Conservation (phyloP, 768 basidiomycete genomes). For the Boletus subparvulus region DNA sequence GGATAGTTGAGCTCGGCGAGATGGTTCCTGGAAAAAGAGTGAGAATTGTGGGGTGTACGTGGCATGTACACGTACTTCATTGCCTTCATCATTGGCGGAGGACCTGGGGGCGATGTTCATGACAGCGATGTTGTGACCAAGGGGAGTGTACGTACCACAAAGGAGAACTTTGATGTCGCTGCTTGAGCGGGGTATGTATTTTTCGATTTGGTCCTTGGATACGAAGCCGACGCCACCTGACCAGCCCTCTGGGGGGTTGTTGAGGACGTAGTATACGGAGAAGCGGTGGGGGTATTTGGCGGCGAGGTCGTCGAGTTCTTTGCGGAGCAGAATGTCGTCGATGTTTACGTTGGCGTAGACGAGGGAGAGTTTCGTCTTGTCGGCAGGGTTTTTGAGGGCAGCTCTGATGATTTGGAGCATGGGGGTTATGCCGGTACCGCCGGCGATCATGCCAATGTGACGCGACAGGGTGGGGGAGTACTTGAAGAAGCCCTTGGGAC, state of each 20-base stretch:
- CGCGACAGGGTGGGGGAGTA: constrained; percentile 72
- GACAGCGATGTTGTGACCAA: constrained; percentile 5
- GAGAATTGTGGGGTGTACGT: not conserved
- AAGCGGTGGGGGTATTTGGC: constrained; percentile 64
- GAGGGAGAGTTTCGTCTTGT: constrained; percentile 78
- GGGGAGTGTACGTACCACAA: constrained; percentile 60
- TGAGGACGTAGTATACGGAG: constrained; percentile 87
- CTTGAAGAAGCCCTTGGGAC: constrained; percentile 93
- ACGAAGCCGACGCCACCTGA: constrained; percentile 90
- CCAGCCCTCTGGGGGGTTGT: constrained; percentile 90
- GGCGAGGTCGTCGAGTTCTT: constrained; percentile 81
- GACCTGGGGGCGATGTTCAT: constrained; percentile 40
- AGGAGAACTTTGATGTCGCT: constrained; percentile 81
- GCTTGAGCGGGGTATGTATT: constrained; percentile 65
- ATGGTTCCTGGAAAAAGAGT: constrained; percentile 61
- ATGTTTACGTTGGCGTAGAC: constrained; percentile 96
- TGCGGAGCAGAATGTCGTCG: constrained; percentile 89
- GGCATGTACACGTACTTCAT: constrained; percentile 62
- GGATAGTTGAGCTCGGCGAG: constrained; percentile 86
- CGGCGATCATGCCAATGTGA: constrained; percentile 94
- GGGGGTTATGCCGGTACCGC: constrained; percentile 97
- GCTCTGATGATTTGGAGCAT: constrained; percentile 98
- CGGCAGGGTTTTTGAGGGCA: constrained; percentile 84
- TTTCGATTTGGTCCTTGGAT: constrained; percentile 85
- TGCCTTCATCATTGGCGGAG: constrained; percentile 74